Conservation (phyloP, 345 rosid genomes). For the Ceriops zippeliana region DNA sequence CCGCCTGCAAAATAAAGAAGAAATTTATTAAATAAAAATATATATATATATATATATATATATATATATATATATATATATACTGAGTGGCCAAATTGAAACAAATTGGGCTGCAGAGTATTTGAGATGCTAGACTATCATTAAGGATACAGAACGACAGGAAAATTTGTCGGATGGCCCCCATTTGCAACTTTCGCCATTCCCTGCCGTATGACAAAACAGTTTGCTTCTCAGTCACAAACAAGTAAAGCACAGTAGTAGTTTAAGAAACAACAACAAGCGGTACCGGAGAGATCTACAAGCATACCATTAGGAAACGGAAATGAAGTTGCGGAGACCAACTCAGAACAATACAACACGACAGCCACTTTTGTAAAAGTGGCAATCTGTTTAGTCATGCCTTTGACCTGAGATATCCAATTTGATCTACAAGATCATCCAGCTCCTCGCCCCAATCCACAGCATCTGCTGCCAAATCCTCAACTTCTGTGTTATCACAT, state of each 20-base stretch:
- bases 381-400: conserved; percentile 26
- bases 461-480: conserved; percentile 45
- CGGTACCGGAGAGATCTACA: neutral
- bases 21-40: conserved; percentile 1
- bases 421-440: conserved; percentile 62
- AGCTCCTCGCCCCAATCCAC: conserved; percentile 55
- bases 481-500: conserved; percentile 36
- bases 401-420: conserved; percentile 54
- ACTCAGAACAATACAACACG: conserved; percentile 6
- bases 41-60: no score
- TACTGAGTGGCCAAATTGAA: neutral
- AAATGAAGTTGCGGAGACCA: conserved; percentile 37
- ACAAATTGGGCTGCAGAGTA: neutral
- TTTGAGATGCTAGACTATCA: neutral
- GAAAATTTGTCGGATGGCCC: conserved; percentile 24
- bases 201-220: conserved; percentile 30
- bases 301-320: conserved; percentile 25
- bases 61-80: no score
- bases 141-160: conserved; percentile 7
- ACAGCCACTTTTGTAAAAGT: conserved; percentile 1
- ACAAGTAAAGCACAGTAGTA: neutral
- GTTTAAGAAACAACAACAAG: neutral
- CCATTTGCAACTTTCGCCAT: conserved; percentile 34
- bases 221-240: conserved; percentile 10
- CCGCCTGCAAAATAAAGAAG: conserved; percentile 28